phyloP scores from a whole-genome alignment of 2,329 filamentous ascomycete species.

The Diaporthe vexans region DNA sequence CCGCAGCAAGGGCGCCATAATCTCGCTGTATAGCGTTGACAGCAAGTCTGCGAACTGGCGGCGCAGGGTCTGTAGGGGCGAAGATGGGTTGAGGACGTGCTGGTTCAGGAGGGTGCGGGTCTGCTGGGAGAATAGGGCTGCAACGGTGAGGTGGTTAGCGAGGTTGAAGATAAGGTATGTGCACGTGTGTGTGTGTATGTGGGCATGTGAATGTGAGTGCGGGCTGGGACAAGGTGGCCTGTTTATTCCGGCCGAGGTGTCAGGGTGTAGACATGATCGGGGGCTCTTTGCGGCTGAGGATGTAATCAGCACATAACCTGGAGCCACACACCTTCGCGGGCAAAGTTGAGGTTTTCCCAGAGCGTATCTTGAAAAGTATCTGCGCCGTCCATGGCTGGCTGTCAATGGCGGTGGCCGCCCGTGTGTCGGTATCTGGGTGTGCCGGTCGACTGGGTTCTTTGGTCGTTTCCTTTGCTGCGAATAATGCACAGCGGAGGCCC shows the following conservation, averaged over 20 bases:
- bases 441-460: not conserved
- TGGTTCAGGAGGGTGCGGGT: slow-evolving; percentile 63
- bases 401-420: too few relatives aligned
- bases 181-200: not conserved
- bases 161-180: not conserved
- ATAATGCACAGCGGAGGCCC: not conserved
- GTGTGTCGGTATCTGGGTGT: not conserved
- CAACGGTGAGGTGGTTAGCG: not conserved
- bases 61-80: slow-evolving; percentile 59
- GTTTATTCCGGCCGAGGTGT: not conserved
- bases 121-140: slow-evolving; percentile 53
- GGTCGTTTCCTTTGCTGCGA: not conserved
- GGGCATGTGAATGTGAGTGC: not conserved
- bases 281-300: not conserved
- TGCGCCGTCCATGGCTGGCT: slow-evolving; percentile 37
- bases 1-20: slow-evolving; percentile 57
- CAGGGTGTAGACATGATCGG: not conserved
- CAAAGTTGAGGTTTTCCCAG: slow-evolving; percentile 37
- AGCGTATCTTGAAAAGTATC: slow-evolving; percentile 35
- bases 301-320: too few relatives aligned
- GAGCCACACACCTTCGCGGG: slow-evolving; percentile 36
- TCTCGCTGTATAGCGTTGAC: slow-evolving; percentile 48
- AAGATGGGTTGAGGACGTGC: slow-evolving; percentile 62
- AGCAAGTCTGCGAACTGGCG: slow-evolving; percentile 51
- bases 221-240: not conserved